Conservation (phyloP, 257 asterid genomes). For the Lantana camara region DNA sequence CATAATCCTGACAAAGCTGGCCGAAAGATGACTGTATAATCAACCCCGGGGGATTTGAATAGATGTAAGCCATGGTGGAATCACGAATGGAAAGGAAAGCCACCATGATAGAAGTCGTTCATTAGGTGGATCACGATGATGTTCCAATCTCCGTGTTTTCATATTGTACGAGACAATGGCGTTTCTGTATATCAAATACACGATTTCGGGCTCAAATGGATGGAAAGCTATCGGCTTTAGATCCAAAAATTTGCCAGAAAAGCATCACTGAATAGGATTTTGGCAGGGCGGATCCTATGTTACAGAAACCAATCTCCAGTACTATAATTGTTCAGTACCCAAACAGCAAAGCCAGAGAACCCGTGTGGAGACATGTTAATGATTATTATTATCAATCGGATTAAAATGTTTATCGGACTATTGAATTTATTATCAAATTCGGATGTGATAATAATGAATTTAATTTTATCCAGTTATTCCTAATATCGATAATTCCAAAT, state of each 20-base stretch:
- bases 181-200: not conserved
- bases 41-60: too few species aligned
- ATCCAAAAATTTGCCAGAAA: not conserved
- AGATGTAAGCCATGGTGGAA: not conserved
- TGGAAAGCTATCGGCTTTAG: not conserved
- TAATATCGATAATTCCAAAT: too few species aligned
- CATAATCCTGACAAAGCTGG: too few species aligned
- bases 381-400: too few species aligned
- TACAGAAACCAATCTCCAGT: not conserved
- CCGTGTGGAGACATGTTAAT: not conserved
- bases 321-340: not conserved
- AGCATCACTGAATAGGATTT: not conserved
- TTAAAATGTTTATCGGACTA: too few species aligned
- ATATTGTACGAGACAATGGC: not conserved
- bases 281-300: not conserved
- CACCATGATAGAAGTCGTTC: not conserved
- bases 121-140: not conserved
- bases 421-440: too few species aligned
- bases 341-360: not conserved
- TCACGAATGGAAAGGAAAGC: not conserved
- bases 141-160: not conserved
- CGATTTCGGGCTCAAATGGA: not conserved
- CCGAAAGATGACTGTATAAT: too few species aligned
- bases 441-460: too few species aligned
- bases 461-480: too few species aligned